phyloP scores from a whole-genome alignment of 2,329 filamentous ascomycete species.

The Didymellaceae sp. region DNA sequence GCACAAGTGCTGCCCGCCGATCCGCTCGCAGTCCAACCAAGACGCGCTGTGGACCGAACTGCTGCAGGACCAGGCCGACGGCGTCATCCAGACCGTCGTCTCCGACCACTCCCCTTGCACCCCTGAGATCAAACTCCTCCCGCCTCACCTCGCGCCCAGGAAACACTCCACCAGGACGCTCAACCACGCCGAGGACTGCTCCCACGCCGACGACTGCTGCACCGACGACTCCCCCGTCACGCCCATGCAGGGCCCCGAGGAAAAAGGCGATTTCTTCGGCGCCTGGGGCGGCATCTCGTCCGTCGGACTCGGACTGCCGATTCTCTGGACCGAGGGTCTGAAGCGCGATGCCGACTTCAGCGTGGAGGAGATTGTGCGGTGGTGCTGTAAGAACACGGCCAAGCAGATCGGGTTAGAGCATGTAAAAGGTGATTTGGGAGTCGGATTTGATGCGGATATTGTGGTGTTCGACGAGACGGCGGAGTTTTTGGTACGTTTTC shows the following conservation, averaged over 20 bases:
- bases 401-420: slow-evolving; percentile 83
- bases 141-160: slow-evolving; percentile 67
- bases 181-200: slow-evolving; percentile 47
- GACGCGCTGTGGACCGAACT: slow-evolving; percentile 89
- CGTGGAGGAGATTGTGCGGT: slow-evolving; percentile 79
- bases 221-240: slow-evolving; percentile 40
- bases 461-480: slow-evolving; percentile 90
- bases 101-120: slow-evolving; percentile 97
- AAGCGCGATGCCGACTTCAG: slow-evolving; percentile 63
- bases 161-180: slow-evolving; percentile 39
- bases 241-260: slow-evolving; percentile 47
- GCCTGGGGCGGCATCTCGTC: slow-evolving; percentile 97
- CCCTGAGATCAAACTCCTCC: slow-evolving; percentile 88
- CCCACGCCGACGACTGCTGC: slow-evolving; percentile 36
- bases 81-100: slow-evolving; percentile 89
- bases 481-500: slow-evolving; percentile 70
- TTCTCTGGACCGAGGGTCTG: slow-evolving; percentile 80
- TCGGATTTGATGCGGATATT: slow-evolving; percentile 87
- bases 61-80: slow-evolving; percentile 58
- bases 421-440: slow-evolving; percentile 79
- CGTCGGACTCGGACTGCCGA: slow-evolving; percentile 89
- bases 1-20: slow-evolving; percentile 95
- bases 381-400: slow-evolving; percentile 87
- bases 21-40: slow-evolving; percentile 80
- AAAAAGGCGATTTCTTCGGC: slow-evolving; percentile 84